Evolutionary conservation across 257 asterid species (phyloP), one percentile per base, ranked within the genome.

Genomic region (Linaria vulgaris): DNA sequence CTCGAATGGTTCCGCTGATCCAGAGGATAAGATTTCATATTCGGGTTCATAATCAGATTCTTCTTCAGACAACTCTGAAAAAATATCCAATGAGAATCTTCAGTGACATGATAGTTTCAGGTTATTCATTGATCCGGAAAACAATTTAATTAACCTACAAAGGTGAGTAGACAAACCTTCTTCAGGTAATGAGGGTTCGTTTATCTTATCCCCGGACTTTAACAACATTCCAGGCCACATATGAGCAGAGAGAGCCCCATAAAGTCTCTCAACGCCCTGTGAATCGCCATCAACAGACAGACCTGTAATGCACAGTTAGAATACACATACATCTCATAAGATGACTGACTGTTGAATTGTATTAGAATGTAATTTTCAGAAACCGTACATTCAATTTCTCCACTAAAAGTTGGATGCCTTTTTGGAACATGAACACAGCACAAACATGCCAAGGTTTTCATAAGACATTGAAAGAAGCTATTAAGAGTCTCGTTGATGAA

Each of bases 221-320:
- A 94, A 76, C 63, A 86, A 66, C 99, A 94, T 90, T 69, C 99
- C 96, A 48, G 97, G 95, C 97, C 99, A 94, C 95, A 87, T 85
- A 74, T 84, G 87, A 67, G 99, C 95, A 71, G 95, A 79, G 50
- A 94, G 91, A 54, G 97, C 99, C 66, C 95, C 96, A 67, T 59
- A 80, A 66, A 94, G 81, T 50, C 97, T 85, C 61, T 94, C 92
- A 63, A 84, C 83, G 15, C 99, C 99, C 77, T 90, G 99, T 20
- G 94, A 87, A 79, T 90, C 99, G 15, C 97, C 99, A 66, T 81
- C 82, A 39, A 81, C 66, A 0, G 87, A 81, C 48, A 81, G 76
- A 50, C 86, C 86, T 81, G 82, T 5, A 55, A 71, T 10, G 20
- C 54, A 23, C 65, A 21, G 6, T 30, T 30, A 16, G 30, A 60